Evolutionary conservation across 305 asterid genomes (phyloP), one percentile per base, ranked within the genome.

Genomic region (Ajuga reptans): DNA sequence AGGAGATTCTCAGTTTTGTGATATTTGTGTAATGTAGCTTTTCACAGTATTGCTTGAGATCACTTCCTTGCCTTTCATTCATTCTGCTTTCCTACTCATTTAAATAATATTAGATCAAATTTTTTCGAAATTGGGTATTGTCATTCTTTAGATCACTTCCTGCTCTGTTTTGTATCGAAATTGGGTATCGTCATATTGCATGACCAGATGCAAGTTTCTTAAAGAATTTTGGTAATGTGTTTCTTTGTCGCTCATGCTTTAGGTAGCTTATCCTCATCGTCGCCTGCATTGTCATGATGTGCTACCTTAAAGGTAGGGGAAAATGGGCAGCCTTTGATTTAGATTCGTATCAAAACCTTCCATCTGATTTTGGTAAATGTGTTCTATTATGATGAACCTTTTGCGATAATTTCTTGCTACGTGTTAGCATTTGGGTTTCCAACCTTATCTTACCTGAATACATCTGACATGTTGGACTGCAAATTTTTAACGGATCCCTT

Each of bases 401-500:
- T 54, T 42, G 55, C 14, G 47, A 49, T 36, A 1, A 18, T 21
- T 39, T 50, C 54, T 54, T 39, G 17, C 27, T 39, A 18, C 18
- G 52, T 50, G n/a, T 51, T 42, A 50, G 66, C 36, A 6, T 27
- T 6, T 49, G 41, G 16, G 29, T 63, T 64, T 72, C 64, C 60
- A 59, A 59, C 49, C 39, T 16, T 45, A 31, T 51, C 42, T 59
- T 12, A 12, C 59, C 27, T 47, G 29, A 64, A 60, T 57, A 51
- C 56, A 64, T 72, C 49, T 51, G 9, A 54, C 56, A 42, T 4
- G 18, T 51, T 47, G 29, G 47, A 41, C 11, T 79, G 16, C 31
- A 29, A 59, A 21, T 21, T 34, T 5, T 29, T 16, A 16, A 43
- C 4, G 43, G 66, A 43, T 24, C 24, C 42, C 65, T 51, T 75